Evolutionary conservation across 2,329 filamentous ascomycete species (phyloP), one percentile per base, ranked within the genome.

Genomic region (Zelopaecilomyces penicillatus): DNA sequence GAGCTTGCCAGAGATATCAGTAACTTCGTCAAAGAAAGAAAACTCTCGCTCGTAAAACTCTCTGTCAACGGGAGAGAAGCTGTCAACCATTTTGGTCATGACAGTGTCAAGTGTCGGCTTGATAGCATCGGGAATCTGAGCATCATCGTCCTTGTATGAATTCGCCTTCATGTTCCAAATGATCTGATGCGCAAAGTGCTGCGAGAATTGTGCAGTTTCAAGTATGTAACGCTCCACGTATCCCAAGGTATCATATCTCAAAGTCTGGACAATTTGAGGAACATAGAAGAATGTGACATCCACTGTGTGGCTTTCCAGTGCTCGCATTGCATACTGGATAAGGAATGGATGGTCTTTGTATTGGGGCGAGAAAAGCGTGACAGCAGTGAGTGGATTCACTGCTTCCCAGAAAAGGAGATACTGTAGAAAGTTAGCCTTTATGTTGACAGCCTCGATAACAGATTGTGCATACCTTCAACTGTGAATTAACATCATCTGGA

Each of bases 131-230:
- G 93, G 90, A 51, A 95, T 78, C 56, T 85, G 80, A 10, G 85
- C 90, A 54, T 96, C 88, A 57, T 98, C 91, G 53, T 98, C 94
- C 64, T 96, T 98, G 74, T 87, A 98, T 1, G 90, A 87, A 63
- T 98, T 99, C 30, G 93, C 93, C 64, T 97, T 98, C 85, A 99
- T 98, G 63, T 98, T 99, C 93, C 94, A 99, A 60, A 99, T 98
- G 54, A 98, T 97, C 58, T 99, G 93, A 63, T 99, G 94, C 3
- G 94, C 91, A 65, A 98, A 98, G 6, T 97, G 70, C 64, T 97
- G 93, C n/a, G 93, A 97, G 59, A 95, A 90, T 56, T 94, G 91
- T 1, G 90, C 93, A 1, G 94, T 96, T 67, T 99, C 93, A 11
- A 97, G 75, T 44, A 98, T 97, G 60, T 96, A 98, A 37, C 91